Evolutionary conservation across 352 stramenopile species (phyloP).

Genomic region (Blastocystis sp.): DNA sequence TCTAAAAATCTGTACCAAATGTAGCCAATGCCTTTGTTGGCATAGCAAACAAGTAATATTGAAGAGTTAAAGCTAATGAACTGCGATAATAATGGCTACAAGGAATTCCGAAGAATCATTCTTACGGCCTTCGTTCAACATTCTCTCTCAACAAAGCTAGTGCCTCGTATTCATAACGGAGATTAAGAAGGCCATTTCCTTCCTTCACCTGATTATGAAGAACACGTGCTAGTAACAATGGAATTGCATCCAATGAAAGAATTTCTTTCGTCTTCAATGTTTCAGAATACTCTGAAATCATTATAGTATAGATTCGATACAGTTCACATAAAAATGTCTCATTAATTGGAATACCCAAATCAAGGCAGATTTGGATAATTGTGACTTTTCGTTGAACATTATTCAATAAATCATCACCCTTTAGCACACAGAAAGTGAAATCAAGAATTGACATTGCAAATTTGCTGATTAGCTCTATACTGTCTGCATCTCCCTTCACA

Average conservation of each 20-base stretch:
- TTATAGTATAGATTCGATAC: conserved; percentile 17
- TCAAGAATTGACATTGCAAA: background rate
- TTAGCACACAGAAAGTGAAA: conserved; percentile 42
- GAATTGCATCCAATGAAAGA: conserved; percentile 21
- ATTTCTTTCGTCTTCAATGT: conserved; percentile 20
- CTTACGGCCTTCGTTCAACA: background rate
- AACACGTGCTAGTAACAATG: background rate
- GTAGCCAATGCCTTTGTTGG: background rate
- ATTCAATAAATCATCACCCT: background rate
- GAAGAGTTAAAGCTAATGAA: background rate
- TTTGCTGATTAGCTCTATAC: background rate
- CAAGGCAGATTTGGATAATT: background rate
- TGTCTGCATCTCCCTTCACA: background rate
- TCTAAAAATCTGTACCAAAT: background rate
- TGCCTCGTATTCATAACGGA: background rate
- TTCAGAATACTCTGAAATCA: background rate
- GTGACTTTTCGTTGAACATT: conserved; percentile 29
- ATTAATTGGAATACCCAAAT: conserved; percentile 11
- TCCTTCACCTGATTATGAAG: background rate
- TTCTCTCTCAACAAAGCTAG: background rate
- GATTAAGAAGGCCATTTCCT: background rate
- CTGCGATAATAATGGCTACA: conserved; percentile 32
- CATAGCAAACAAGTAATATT: background rate
- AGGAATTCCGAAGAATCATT: background rate
- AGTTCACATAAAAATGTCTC: conserved; percentile 25